Evolutionary conservation across 1,284 basidiomycete species (phyloP), one percentile per base, ranked within the genome.

Genomic region (Ustilago cynodontis): DNA sequence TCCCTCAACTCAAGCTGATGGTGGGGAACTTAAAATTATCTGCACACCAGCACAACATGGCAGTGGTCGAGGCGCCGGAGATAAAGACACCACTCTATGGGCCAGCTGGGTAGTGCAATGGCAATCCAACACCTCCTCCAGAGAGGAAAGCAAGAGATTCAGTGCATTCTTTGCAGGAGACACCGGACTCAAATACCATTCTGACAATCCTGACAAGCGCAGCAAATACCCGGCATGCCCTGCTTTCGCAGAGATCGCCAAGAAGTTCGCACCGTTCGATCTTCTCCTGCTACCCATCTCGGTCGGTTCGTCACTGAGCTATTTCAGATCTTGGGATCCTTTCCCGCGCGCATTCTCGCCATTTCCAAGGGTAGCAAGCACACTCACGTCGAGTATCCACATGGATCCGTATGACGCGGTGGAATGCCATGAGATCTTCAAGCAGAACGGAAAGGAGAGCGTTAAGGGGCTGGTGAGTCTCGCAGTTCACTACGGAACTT

Each of bases 1-100:
- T 1, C 24, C 56, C 7, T 37, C n/a, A 1, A 10, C 49, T 26
- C 29, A 16, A 20, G 7, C 53, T 9, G 41, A 31, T 0, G 24
- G 33, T 16, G 67, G 47, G 0, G 49, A 65, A 41, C 13, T 72
- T 10, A 64, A 60, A 24, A 49, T 84, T 8, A 28, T 69, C 20
- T 85, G 84, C 28, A 84, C 82, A 37, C 84, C 84, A 0, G 82
- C 83, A 1, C 84, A 85, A 59, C 84, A 85, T 49, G 80, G 78
- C 1, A 83, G 82, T 1, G 84, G 84, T 0, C 64, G 84, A 11
- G 75, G 65, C 1, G 76, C 68, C 2, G 54, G 76, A 5, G 84
- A 85, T 39, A 71, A 80, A 13, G 67, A 75, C 24, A 47, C 68
- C 5, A 72, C 71, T 20, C 64, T 85, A 7, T 85, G 84, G 84